Evolutionary conservation across 768 basidiomycete genomes (phyloP), one percentile per base, ranked within the genome.

Genomic region (Mycena vulgaris): DNA sequence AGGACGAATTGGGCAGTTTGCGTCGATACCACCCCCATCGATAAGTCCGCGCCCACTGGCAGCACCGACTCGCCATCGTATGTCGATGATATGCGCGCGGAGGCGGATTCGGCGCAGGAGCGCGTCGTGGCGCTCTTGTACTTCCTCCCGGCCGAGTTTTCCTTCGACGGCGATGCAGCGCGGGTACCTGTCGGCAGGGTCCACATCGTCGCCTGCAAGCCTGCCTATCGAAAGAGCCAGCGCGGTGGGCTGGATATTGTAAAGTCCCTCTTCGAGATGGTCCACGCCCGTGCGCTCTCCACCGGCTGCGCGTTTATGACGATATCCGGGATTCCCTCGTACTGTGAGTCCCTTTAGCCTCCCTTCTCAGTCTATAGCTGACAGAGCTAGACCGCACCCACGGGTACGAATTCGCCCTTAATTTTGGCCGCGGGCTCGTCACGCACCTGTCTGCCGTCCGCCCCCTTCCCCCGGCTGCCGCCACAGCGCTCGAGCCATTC

Each of bases 1-100:
- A 66, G 64, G 2, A 58, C 55, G 8, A 57, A 59, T 49, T 66
- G 64, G 64, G 64, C 57, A 2, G 6, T 66, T 37, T 66, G 65
- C 47, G 56, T 66, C 28, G 65, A 66, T 39, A 59, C 65, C 23
- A 49, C 33, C 3, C 39, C 45, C 25, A 10, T 14, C 33, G 35
- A 31, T 4, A 33, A 39, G 14, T 25, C 33, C 39, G 9, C 31
- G n/a, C n/a, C n/a, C n/a, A n/a, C n/a, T n/a, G n/a, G n/a, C 6
- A 42, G 37, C 37, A 30, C 27, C 14, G 57, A 30, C 10, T 23
- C 56, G 23, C 23, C 16, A 5, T 59, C 47, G 0, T 37, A 47
- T 21, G 57, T 35, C 47, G 65, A 66, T 3, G 31, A 35, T 25
- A 49, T 66, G 25, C 55, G 51, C 37, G 4, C 10, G 21, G 59